Evolutionary conservation across 257 asterid genomes (phyloP).

Genomic region (Solanum peruvianum): DNA sequence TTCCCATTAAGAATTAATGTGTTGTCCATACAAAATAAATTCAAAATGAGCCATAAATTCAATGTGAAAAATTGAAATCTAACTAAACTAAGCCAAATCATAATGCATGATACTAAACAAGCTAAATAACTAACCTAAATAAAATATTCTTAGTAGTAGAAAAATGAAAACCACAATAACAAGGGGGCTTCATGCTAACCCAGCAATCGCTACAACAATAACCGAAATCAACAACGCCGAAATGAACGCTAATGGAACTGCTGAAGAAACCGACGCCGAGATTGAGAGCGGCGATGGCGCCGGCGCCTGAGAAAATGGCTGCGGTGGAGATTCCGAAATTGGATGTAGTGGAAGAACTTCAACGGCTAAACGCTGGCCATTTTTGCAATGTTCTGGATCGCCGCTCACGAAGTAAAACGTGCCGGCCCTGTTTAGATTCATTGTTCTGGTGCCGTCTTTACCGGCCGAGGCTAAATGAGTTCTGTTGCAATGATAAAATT

Average conservation of each 20-base stretch:
- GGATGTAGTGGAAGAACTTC: slow-evolving; percentile 34
- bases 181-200: neutral
- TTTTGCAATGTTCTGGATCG: slow-evolving; percentile 43
- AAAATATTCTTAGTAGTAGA: neutral
- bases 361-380: slow-evolving; percentile 38
- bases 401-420: slow-evolving; percentile 41
- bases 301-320: slow-evolving; percentile 1
- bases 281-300: slow-evolving; percentile 19
- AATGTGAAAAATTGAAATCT: neutral
- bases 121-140: neutral
- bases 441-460: slow-evolving; percentile 44
- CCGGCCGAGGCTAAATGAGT: slow-evolving; percentile 28
- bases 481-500: slow-evolving; percentile 65
- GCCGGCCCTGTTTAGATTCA: slow-evolving; percentile 37
- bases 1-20: neutral
- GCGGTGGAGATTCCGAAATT: slow-evolving; percentile 1
- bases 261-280: neutral
- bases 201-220: neutral
- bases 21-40: neutral
- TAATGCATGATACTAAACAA: neutral
- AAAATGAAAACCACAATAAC: neutral
- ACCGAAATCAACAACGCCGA: neutral
- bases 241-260: neutral
- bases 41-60: neutral
- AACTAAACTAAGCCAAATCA: neutral